A percentile compares a stretch with the other conserved stretches of the same genome.
Conservation (phyloP, 2,329 filamentous ascomycete genomes). For the Alternaria sp. region DNA sequence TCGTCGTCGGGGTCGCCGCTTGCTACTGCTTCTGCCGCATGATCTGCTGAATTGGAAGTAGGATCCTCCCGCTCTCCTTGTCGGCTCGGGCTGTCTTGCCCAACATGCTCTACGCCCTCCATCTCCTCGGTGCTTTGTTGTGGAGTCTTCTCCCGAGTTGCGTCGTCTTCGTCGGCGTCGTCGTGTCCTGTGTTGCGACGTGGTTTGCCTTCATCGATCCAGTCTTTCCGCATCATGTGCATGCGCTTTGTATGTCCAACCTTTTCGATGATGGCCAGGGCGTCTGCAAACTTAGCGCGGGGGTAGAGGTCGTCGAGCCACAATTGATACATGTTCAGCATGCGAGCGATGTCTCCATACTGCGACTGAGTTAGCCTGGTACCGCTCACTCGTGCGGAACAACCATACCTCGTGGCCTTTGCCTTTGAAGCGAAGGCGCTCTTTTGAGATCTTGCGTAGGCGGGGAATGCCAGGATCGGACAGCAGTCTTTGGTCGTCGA, state of each 20-base stretch:
- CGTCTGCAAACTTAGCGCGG: conserved; percentile 92
- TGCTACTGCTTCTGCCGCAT: conserved; percentile 16
- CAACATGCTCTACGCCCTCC: conserved; percentile 18
- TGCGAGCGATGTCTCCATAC: conserved; percentile 83
- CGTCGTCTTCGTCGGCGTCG: conserved; percentile 37
- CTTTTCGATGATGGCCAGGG: conserved; percentile 89
- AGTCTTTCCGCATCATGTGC: conserved; percentile 77
- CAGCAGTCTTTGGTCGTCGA: conserved; percentile 85
- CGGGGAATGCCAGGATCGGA: conserved; percentile 85
- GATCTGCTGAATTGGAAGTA: conserved; percentile 22
- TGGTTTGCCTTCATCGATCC: conserved; percentile 80
- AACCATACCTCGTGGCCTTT: conserved; percentile 84
- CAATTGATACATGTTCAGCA: conserved; percentile 91
- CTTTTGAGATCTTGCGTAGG: conserved; percentile 74
- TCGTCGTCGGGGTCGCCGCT: conserved; percentile 58
- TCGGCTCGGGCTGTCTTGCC: conserved; percentile 3
- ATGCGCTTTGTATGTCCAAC: conserved; percentile 85
- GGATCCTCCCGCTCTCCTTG: neutral
- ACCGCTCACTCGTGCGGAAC: neutral
- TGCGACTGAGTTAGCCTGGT: conserved; percentile 49
- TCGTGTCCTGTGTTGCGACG: conserved; percentile 46
- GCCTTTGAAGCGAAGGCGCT: conserved; percentile 81
- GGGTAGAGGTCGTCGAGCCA: conserved; percentile 98
- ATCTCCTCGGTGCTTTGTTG: conserved; percentile 19
- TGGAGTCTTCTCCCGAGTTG: conserved; percentile 1